Base-by-base conservation (phyloP, 805 yeast genomes). In the Monosporozyma servazzii region DNA sequence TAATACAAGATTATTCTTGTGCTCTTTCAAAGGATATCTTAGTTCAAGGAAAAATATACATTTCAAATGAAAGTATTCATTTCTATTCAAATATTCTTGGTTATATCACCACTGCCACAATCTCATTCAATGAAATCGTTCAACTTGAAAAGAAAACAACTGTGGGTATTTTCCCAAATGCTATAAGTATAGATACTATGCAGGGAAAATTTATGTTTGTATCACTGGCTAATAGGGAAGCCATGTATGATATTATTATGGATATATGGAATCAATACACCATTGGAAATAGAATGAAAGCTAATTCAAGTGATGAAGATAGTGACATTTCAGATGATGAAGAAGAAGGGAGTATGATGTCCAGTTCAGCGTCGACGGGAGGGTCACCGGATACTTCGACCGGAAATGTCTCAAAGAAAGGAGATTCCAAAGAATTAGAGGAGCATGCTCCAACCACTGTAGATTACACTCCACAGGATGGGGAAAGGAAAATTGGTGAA, bases 81-180 rank as follows among this genome's bases (percentile, higher is more conserved):
- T 84, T 84, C 66, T 80, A 81, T 56, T 80, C 88, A 1, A 83
- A 81, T 56, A 76, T 84, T 45, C 70, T 84, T 51, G 88, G 88
- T 0, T 76, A 83, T 75, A 81, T 80, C 1, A 83, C 87, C 1
- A 77, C 77, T 53, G 61, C 82, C 18, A 62, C 74, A 3, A 74
- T 84, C 5, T 80, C 86, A 2, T 71, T 82, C 49, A 76, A 72
- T 50, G 86, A 84, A 56, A 79, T 84, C 21, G 74, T 81, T 30
- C 80, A 78, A 55, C 73, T 84, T 20, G 84, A 81, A 54, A 84
- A 83, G 64, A 79, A 75, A 62, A 74, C 78, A 15, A 83, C 88
- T 0, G 85, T 82, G 0, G 82, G 80, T 0, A 70, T 84, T 15
- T 81, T 84, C 54, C 88, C 88, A 5, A 84, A 84, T 60, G 88